Evolutionary conservation across 768 basidiomycete species (phyloP).

Genomic region (Mrakia blollopis): DNA sequence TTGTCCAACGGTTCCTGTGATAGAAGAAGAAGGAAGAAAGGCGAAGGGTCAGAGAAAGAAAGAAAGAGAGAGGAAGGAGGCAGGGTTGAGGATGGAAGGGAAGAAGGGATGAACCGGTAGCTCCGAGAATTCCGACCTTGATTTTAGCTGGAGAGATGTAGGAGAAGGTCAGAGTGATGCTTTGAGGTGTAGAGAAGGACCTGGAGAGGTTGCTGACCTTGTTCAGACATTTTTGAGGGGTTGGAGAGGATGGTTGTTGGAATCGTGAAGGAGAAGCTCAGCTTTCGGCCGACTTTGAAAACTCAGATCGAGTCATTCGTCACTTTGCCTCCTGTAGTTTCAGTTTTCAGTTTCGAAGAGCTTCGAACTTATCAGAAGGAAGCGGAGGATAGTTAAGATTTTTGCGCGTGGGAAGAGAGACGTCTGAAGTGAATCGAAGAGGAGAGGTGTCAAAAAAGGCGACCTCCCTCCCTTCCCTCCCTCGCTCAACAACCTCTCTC

Average conservation of each 20-base stretch:
- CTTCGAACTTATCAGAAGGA: no score
- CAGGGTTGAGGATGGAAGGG: neutral
- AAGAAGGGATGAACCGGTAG: constrained; percentile 41
- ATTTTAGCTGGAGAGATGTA: constrained; percentile 40
- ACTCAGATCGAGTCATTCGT: neutral
- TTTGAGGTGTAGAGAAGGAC: neutral
- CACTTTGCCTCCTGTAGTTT: neutral
- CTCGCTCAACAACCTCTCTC: no score
- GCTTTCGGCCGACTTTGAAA: neutral
- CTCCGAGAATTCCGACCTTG: constrained; percentile 48
- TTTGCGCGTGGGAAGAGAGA: no score
- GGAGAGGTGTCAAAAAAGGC: no score
- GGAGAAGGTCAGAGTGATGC: neutral
- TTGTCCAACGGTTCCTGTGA: constrained; percentile 77
- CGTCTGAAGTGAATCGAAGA: no score
- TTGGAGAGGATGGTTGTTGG: neutral
- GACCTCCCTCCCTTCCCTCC: no score
- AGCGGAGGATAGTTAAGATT: no score
- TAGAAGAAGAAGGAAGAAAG: neutral
- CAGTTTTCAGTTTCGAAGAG: neutral
- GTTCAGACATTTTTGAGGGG: constrained; percentile 2
- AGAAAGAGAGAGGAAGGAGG: neutral
- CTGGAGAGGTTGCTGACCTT: neutral
- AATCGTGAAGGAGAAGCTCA: neutral
- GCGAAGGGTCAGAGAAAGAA: neutral